Base-by-base conservation (phyloP, 139 green algal species). In the Chlamydomonas incerta region DNA sequence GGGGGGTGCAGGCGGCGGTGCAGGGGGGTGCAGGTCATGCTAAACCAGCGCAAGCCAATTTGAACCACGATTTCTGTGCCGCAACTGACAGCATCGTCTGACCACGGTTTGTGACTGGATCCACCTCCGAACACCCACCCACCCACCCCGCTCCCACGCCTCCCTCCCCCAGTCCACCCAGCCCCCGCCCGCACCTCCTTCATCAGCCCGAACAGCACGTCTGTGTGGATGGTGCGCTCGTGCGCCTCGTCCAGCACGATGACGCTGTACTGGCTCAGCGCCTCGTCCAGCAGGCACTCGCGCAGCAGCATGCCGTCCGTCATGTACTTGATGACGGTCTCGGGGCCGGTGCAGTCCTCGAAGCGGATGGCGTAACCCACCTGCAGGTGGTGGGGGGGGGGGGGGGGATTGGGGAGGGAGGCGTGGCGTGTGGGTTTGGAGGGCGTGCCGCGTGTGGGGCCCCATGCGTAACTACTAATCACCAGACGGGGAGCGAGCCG, bases 191-290 rank as follows among this genome's bases (percentile, higher is more conserved):
- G 8, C 88, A 95, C 87, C 74, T 91, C 93, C 89, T 99, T 99
- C 47, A 99, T 92, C 83, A 99, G 93, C n/a, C 97, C 97, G 90
- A 99, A 99, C 31, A 99, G 94, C 26, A 99, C 96, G 76, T 99
- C 97, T 0, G 97, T 99, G 93, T 99, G 93, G 74, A 99, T 97
- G 68, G 96, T 99, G 80, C 97, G 92, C 95, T 99, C 97, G 90
- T 99, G 97, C 29, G 97, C 97, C 91, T 99, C 97, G 81, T 99
- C 97, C 72, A 99, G 91, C 17, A 99, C 96, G 77, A 99, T 96
- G 41, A n/a, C 21, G 24, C 60, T 66, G 66, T 95, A 95, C 58
- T 90, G 68, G 0, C 63, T 77, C n/a, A 99, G 92, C 29, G 87
- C 80, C 85, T 98, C 95, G 82, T 98, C 96, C 76, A 98, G 85